phyloP scores from a whole-genome alignment of 257 asterid genomes.

The Schizonepeta tenuifolia region DNA sequence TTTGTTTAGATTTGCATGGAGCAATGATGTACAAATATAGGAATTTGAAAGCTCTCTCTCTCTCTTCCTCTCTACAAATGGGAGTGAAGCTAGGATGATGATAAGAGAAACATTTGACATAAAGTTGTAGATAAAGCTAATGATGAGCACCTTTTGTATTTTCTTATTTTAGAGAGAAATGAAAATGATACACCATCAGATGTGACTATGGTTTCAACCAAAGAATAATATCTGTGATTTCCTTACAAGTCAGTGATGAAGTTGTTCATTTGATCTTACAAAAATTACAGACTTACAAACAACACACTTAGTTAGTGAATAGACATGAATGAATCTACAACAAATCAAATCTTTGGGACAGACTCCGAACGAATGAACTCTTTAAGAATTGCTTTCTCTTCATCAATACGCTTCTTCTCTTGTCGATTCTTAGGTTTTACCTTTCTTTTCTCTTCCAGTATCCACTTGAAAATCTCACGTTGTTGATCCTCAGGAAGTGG shows the following conservation, averaged over 20 bases:
- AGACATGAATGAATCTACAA: slow-evolving; percentile 12
- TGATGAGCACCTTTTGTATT: neutral
- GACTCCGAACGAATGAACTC: slow-evolving; percentile 56
- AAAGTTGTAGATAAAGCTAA: neutral
- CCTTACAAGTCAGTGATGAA: neutral
- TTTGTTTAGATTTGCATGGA: slow-evolving; percentile 1
- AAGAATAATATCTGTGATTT: slow-evolving; percentile 1
- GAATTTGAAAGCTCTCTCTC: neutral
- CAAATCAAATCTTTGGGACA: slow-evolving; percentile 45
- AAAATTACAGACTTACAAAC: neutral
- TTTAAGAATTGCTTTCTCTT: slow-evolving; percentile 72
- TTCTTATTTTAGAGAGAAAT: neutral
- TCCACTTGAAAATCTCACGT: slow-evolving; percentile 70
- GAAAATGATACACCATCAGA: neutral
- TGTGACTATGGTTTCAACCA: neutral
- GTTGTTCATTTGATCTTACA: neutral
- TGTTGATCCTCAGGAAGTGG: slow-evolving; percentile 63
- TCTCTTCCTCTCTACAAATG: neutral
- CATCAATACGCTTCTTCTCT: slow-evolving; percentile 57
- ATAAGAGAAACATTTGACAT: too few species aligned
- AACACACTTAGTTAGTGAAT: slow-evolving; percentile 27
- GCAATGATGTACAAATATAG: neutral
- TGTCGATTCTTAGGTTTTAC: slow-evolving; percentile 52
- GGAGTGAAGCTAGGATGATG: too few species aligned
- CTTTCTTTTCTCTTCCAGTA: slow-evolving; percentile 72